Evolutionary conservation across 345 rosid species (phyloP), one percentile per base, ranked within the genome.

Genomic region (Gossypium mustelinum): DNA sequence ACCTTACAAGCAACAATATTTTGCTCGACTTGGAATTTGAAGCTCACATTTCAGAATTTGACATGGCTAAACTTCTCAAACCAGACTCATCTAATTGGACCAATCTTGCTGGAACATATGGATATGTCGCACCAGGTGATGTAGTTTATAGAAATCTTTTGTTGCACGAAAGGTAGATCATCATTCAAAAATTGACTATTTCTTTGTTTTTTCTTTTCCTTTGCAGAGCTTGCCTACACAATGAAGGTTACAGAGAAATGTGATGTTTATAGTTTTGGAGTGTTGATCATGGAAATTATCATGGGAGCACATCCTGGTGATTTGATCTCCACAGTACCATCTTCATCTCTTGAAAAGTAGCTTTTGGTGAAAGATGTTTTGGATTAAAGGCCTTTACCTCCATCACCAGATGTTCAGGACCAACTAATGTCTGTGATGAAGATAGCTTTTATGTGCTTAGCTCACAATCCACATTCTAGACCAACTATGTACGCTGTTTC

Each of bases 91-190:
- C 52, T 65, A 65, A 65, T 18, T 43, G 29, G 70, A 43, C 70
- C 17, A 65, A 20, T 44, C 70, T 65, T 65, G 70, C 70, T 65
- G 70, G 70, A 65, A 65, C 70, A 20, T 65, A 66, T 45, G 70
- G 70, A 66, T 66, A 44, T 50, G 11, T 54, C 55, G 84, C 84
- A 9, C 86, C 83, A 48, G 81, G 86, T 81, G 41, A 13, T 34
- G 25, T 41, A 39, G 24, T 62, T 62, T 44, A 62, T 34, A 7
- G 20, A 2, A 62, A 29, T 62, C 20, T 62, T 29, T 62, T 2
- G 45, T 62, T 7, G 22, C 45, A 62, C 34, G 20, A 29, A 62
- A 14, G 10, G 44, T 8, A 7, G 22, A 34, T n/a, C 47, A 62
- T 62, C 12, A 16, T 62, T 39, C 47, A n/a, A 7, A 17, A 64